phyloP scores from a whole-genome alignment of 75 land plant species.

The Sequoia sempervirens region DNA sequence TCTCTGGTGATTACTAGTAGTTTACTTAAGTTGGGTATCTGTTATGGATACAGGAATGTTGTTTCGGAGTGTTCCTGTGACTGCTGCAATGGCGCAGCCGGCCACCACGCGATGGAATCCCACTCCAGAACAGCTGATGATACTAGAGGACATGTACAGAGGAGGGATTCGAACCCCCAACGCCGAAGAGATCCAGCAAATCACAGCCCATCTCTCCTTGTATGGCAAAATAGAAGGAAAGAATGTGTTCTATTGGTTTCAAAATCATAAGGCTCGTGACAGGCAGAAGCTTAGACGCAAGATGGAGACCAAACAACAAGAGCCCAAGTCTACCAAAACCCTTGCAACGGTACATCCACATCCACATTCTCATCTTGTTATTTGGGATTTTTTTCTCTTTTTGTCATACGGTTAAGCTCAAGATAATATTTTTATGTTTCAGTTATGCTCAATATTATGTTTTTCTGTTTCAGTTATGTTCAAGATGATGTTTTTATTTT shows the following conservation, averaged over 20 bases:
- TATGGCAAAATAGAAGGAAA: slow-evolving; percentile 56
- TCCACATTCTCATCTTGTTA: neutral
- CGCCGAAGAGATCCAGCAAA: slow-evolving; percentile 41
- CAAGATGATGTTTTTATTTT: too few relatives aligned
- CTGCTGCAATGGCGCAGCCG: slow-evolving; percentile 26
- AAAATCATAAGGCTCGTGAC: slow-evolving; percentile 57
- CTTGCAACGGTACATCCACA: neutral
- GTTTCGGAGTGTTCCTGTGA: slow-evolving; percentile 2
- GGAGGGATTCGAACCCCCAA: slow-evolving; percentile 41
- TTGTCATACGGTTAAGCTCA: neutral
- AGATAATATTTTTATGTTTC: too few relatives aligned
- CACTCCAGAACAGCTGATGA: slow-evolving; percentile 46
- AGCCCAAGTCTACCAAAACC: neutral
- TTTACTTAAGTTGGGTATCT: too few relatives aligned
- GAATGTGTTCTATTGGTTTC: slow-evolving; percentile 69
- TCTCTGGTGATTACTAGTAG: too few relatives aligned
- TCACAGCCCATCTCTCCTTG: slow-evolving; percentile 37
- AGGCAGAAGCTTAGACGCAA: slow-evolving; percentile 35
- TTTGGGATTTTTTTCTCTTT: neutral
- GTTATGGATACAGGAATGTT: neutral
- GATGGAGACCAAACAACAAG: neutral
- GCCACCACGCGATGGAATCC: slow-evolving; percentile 48
- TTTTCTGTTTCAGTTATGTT: too few relatives aligned
- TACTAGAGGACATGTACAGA: slow-evolving; percentile 40
- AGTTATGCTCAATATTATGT: too few relatives aligned